Evolutionary conservation across 2,329 filamentous ascomycete genomes (phyloP), one percentile per base, ranked within the genome.

Genomic region (Apiospora saccharicola): DNA sequence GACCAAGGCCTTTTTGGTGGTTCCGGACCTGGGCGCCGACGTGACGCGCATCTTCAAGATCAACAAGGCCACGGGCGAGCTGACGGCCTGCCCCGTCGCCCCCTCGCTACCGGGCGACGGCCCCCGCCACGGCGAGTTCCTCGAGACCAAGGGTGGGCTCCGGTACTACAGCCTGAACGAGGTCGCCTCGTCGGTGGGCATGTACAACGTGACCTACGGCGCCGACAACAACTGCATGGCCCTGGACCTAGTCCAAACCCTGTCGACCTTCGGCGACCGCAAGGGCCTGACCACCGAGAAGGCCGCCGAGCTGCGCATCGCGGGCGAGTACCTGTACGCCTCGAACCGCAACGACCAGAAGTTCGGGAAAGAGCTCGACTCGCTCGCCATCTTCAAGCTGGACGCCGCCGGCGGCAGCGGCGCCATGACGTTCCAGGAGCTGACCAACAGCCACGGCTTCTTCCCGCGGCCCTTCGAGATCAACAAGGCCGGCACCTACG

Each of bases 1-100:
- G 0, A 86, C 86, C 0, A 85, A 86, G 16, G 78, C 82, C 49
- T 89, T 84, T 76, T 76, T 90, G 30, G 78, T 90, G 0, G 82
- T 84, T 10, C 84, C 87, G 1, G 88, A 90, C 74, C 83, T 90
- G 2, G 88, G 88, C 46, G 86, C 87, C 6, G 88, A 90, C 75
- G 76, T 87, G 30, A 81, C 89, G 70, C 87, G 87, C 72, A 84
- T 90, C 75, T 88, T 87, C 81, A 81, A 81, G 77, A 86, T 90
- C 75, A 81, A 87, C 74, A 75, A 82, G 30, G 72, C 70, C 3
- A 84, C 82, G 0, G 87, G 88, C 12, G 77, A 78, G 53, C 82
- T 90, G 24, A 85, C 83, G 0, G 81, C 84, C 16, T 88, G 86
- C 73, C 77, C 83, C 7, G 78, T 84, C 1, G 84, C 82, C n/a